Evolutionary conservation across 1,284 basidiomycete genomes (phyloP), one percentile per base, ranked within the genome.

Genomic region (Cutaneotrichosporon sp.): DNA sequence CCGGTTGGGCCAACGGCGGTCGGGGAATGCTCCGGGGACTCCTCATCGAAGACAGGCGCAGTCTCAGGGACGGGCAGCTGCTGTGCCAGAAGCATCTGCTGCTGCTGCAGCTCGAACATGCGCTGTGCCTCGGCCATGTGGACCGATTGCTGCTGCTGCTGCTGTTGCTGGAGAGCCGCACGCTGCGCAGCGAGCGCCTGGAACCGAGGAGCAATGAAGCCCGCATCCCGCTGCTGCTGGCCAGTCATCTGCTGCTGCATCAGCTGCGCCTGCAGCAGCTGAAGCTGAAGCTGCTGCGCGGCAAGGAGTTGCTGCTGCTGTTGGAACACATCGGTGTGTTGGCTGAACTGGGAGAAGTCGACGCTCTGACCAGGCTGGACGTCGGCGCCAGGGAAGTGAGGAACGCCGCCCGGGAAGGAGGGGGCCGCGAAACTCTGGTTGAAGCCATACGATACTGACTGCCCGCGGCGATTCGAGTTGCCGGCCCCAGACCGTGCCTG

Each of bases 171-270:
- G 55, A 72, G 65, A 1, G 71, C 72, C 5, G 66, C 72, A n/a
- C 76, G 78, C 73, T 90, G 89, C 14, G 89, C 88, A 36, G 90
- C 90, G 61, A 93, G 83, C 47, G 90, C 90, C 36, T 89, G 90
- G 77, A 94, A 94, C 36, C 92, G 87, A 47, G 92, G 91, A 53
- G 91, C 88, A 73, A 89, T 86, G 76, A 92, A 94, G 70, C 84
- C 64, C 52, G 75, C 72, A 31, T 73, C 74, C 32, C 73, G 72
- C 62, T 74, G 69, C 62, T 73, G 67, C 53, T 58, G 65, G 56
- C 40, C 64, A 55, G 53, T 60, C 57, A 58, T 64, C 61, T 73
- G 72, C 63, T 72, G 71, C 61, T 71, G 69, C 1, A 72, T 67
- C 5, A 79, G 69, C 63, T 79, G 77, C 8, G 76, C 75, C 64